Conservation (phyloP, 2,329 filamentous ascomycete genomes). For the Alternaria alternata region DNA sequence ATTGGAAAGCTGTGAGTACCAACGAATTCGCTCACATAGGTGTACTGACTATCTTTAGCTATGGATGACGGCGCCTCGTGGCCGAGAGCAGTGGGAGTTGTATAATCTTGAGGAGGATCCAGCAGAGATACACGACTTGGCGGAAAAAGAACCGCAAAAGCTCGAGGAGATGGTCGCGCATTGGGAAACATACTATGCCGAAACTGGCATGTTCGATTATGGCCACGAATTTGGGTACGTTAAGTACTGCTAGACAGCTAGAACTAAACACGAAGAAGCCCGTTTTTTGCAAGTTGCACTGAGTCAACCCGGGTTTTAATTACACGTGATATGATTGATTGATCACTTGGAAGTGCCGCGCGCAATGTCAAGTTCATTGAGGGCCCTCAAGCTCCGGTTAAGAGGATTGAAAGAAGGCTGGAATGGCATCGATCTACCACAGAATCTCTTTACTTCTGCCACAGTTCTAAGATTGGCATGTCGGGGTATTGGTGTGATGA, state of each 20-base stretch:
- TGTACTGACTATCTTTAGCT: constrained; percentile 50
- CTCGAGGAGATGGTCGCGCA: background rate
- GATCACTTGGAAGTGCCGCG: too few relatives aligned
- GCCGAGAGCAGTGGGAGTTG: constrained; percentile 64
- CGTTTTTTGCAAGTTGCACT: background rate
- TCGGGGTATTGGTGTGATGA: too few relatives aligned
- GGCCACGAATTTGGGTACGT: background rate
- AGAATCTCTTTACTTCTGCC: too few relatives aligned
- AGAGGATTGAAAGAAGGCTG: too few relatives aligned
- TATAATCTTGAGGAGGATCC: constrained; percentile 63
- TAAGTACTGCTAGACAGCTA: background rate
- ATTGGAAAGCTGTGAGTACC: background rate
- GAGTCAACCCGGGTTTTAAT: too few relatives aligned
- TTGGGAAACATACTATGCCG: constrained; percentile 1
- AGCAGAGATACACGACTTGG: constrained; percentile 60
- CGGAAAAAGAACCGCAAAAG: background rate
- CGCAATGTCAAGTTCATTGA: too few relatives aligned
- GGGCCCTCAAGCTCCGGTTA: too few relatives aligned
- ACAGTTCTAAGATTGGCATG: too few relatives aligned
- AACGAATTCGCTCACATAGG: background rate
- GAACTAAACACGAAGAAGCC: background rate
- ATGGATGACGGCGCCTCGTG: constrained; percentile 63
- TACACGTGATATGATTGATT: too few relatives aligned
- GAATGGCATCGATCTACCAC: too few relatives aligned
- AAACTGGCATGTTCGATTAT: constrained; percentile 1